These are phyloP conservation scores for Populus tomentosa DNA, from an alignment of 441 rosid species.

Conservation along the genomic window DNA sequence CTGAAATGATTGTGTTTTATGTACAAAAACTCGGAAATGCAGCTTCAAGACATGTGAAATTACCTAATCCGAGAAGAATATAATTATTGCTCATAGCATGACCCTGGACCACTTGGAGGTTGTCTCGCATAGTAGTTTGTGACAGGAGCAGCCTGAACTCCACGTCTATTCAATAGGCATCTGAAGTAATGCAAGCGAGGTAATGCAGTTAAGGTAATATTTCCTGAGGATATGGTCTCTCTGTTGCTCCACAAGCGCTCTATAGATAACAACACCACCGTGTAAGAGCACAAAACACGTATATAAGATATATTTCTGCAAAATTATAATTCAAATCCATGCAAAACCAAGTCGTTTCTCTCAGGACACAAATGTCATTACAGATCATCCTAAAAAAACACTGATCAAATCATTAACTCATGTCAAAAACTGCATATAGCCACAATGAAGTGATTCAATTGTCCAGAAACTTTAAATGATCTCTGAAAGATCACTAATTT, in stretches of 20 bases:
- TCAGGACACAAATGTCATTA: not conserved
- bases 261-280: conserved; percentile 17
- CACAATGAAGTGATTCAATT: not conserved
- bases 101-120: conserved; percentile 78
- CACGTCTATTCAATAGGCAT: conserved; percentile 77
- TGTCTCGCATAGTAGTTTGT: conserved; percentile 50
- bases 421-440: not conserved
- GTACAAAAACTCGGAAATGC: conserved; percentile 5
- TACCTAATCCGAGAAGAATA: not conserved
- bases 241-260: conserved; percentile 82
- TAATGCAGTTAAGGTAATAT: conserved; percentile 44
- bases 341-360: not conserved
- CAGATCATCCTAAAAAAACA: not conserved
- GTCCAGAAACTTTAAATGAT: not conserved
- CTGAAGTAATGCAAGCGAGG: conserved; percentile 77
- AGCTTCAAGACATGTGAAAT: conserved; percentile 9
- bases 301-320: not conserved
- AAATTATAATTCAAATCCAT: not conserved
- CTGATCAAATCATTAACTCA: not conserved
- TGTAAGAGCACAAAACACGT: not conserved
- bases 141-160: conserved; percentile 81
- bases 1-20: conserved; percentile 5
- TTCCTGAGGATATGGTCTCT: conserved; percentile 44
- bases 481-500: not conserved
- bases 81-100: conserved; percentile 71